Percentiles rank a stretch among this genome's conserved stretches.
phyloP scores from a whole-genome alignment of 257 asterid genomes.

The Craterostigma plantagineum region DNA sequence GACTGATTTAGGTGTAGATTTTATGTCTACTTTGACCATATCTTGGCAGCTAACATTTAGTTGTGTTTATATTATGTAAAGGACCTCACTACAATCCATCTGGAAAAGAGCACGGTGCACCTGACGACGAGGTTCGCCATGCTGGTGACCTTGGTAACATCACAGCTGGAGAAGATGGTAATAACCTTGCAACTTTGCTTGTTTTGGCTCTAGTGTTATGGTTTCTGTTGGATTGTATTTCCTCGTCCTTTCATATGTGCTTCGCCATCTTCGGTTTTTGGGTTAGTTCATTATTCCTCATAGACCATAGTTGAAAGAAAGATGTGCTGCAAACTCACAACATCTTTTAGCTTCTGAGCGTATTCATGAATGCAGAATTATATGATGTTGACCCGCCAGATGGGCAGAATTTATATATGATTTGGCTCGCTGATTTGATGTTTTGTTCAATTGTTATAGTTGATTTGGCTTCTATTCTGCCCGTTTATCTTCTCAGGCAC shows the following conservation, averaged over 20 bases:
- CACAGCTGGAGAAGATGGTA: conserved; percentile 75
- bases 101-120: conserved; percentile 83
- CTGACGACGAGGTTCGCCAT: conserved; percentile 79
- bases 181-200: not conserved
- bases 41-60: not conserved
- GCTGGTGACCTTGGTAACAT: conserved; percentile 99
- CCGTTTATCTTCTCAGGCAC: conserved; percentile 29
- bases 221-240: not conserved
- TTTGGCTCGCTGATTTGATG: not conserved
- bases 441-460: not conserved
- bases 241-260: not conserved
- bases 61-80: conserved; percentile 13
- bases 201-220: not conserved
- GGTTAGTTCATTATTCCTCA: too few relatives aligned
- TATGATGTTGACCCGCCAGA: too few relatives aligned
- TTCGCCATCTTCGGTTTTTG: too few relatives aligned
- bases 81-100: conserved; percentile 92
- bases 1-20: not conserved
- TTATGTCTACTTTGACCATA: not conserved
- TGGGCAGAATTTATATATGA: not conserved
- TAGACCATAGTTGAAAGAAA: too few relatives aligned
- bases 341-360: too few relatives aligned
- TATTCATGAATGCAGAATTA: too few relatives aligned
- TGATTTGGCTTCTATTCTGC: not conserved
- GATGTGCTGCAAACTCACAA: too few relatives aligned